These are phyloP conservation scores for Trichophyton benhamiae DNA, from an alignment of 2,329 filamentous ascomycete species.

Conservation along the genomic window DNA sequence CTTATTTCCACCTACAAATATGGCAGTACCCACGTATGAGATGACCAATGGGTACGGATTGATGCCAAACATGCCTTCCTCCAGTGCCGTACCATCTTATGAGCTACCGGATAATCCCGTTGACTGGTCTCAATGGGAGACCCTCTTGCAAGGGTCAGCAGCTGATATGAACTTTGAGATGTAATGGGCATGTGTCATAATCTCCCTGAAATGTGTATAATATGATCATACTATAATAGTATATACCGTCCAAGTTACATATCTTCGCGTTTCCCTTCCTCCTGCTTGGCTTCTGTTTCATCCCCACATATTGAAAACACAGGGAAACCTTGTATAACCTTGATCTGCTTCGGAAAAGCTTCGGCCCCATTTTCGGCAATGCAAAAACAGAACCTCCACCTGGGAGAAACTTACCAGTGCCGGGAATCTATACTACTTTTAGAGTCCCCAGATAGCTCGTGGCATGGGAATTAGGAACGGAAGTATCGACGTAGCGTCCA, in stretches of 20 bases:
- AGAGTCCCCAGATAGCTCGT: not conserved
- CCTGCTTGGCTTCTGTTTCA: not conserved
- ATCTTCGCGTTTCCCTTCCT: not conserved
- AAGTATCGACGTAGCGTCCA: not conserved
- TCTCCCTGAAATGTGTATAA: not conserved
- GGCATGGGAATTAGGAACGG: not conserved
- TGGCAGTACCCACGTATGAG: not conserved
- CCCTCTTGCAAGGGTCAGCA: not conserved
- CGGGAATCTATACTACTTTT: not conserved
- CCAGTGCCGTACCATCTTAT: not conserved
- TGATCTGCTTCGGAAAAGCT: not conserved
- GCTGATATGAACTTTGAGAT: not conserved
- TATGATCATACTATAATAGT: not conserved
- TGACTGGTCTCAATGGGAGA: slow-evolving; percentile 1
- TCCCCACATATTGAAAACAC: not conserved
- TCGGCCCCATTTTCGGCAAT: not conserved
- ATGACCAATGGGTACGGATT: not conserved
- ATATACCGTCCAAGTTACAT: not conserved
- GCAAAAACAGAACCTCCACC: not conserved
- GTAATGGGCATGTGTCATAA: not conserved
- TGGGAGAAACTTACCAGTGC: not conserved
- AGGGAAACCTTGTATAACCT: not conserved
- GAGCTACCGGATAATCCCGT: not conserved
- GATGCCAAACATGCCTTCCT: not conserved
- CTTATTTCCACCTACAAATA: not conserved